These are phyloP conservation scores for Tuber umbilicatum DNA, from an alignment of 495 filamentous ascomycete species.

Conservation along the genomic window DNA sequence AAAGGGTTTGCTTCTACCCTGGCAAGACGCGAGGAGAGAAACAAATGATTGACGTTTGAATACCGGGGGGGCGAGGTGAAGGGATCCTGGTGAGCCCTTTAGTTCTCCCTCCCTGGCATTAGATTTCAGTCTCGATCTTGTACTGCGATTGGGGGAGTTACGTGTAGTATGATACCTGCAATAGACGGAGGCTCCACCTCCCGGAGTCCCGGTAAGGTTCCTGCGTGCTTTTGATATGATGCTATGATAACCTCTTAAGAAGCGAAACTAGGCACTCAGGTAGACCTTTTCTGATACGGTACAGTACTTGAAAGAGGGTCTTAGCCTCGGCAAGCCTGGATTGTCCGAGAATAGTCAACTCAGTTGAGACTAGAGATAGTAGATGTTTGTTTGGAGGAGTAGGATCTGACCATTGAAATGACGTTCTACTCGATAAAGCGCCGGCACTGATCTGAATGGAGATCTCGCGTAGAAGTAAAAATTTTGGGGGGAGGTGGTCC, in stretches of 20 bases:
- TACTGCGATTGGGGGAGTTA: neutral
- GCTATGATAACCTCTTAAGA: neutral
- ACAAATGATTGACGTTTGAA: neutral
- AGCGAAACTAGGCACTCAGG: neutral
- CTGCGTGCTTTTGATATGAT: neutral
- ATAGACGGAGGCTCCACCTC: neutral
- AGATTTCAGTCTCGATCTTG: neutral
- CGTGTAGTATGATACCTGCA: neutral
- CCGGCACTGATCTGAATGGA: too few species aligned
- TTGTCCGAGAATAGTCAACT: neutral
- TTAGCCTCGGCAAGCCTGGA: neutral
- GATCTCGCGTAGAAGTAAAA: neutral
- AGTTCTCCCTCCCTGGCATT: neutral
- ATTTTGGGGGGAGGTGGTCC: neutral
- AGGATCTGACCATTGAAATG: neutral
- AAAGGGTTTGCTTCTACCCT: neutral
- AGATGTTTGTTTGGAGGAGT: neutral
- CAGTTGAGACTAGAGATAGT: neutral
- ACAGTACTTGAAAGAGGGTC: neutral
- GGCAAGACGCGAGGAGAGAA: neutral
- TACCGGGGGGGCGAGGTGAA: neutral
- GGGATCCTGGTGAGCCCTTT: neutral
- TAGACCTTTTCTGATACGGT: neutral
- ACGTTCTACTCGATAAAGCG: neutral
- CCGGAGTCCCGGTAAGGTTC: neutral